phyloP scores from a whole-genome alignment of 2,329 filamentous ascomycete species.

The Biscogniauxia marginata region DNA sequence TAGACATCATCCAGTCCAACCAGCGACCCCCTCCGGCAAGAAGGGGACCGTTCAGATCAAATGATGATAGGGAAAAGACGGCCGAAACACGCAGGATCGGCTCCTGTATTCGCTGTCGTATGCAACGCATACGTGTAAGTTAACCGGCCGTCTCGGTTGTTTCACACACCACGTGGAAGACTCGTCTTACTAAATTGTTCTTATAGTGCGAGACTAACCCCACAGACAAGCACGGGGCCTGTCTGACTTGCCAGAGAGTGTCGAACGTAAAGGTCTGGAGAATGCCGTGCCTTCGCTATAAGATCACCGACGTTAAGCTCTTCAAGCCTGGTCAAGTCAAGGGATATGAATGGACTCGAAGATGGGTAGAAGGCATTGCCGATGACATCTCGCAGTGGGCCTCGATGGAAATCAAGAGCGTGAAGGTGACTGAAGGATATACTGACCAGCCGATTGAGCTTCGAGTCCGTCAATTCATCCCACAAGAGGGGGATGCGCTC shows the following conservation, averaged over 20 bases:
- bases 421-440: slow-evolving; percentile 55
- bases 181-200: background rate
- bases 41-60: slow-evolving; percentile 55
- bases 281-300: slow-evolving; percentile 59
- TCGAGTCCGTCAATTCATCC: slow-evolving; percentile 53
- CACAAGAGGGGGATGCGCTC: slow-evolving; percentile 54
- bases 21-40: slow-evolving; percentile 39
- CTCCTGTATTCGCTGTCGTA: slow-evolving; percentile 59
- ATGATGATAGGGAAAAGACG: slow-evolving; percentile 50
- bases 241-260: slow-evolving; percentile 54
- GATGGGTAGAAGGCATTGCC: slow-evolving; percentile 55
- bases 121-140: slow-evolving; percentile 61
- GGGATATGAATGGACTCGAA: slow-evolving; percentile 57
- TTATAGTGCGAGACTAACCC: slow-evolving; percentile 52
- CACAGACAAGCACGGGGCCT: slow-evolving; percentile 46
- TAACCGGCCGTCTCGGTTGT: background rate
- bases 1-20: slow-evolving; percentile 36
- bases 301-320: slow-evolving; percentile 56
- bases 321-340: slow-evolving; percentile 60
- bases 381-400: slow-evolving; percentile 58
- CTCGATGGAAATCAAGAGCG: slow-evolving; percentile 47
- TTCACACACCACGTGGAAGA: slow-evolving; percentile 15
- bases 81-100: slow-evolving; percentile 57
- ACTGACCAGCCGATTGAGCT: slow-evolving; percentile 48
- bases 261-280: slow-evolving; percentile 50